These are phyloP conservation scores for Gastrolobium bilobum DNA, from an alignment of 306 rosid genomes.

Conservation along the genomic window DNA sequence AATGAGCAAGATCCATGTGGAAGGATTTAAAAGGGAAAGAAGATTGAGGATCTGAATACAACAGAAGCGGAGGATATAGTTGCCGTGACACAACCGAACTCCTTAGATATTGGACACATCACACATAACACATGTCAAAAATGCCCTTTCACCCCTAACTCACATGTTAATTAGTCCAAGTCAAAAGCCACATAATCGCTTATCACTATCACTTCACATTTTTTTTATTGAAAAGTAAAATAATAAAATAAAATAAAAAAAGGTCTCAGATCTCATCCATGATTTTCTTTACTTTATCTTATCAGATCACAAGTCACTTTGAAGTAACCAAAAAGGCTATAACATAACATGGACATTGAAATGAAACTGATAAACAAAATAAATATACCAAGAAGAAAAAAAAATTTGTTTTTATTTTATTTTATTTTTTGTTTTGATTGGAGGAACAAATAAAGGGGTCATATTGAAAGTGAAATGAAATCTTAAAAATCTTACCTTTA, in stretches of 20 bases:
- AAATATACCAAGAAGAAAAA: too few species aligned
- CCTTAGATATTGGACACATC: not conserved
- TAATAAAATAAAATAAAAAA: not conserved
- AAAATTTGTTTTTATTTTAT: too few species aligned
- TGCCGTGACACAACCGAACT: conserved; percentile 47
- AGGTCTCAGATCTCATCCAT: not conserved
- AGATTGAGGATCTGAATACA: conserved; percentile 1
- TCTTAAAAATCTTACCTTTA: conserved; percentile 58
- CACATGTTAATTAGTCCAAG: not conserved
- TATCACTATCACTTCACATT: conserved; percentile 21
- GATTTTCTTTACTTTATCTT: not conserved
- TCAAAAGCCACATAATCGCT: conserved; percentile 16
- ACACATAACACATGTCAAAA: not conserved
- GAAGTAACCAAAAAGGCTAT: not conserved
- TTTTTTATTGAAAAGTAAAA: not conserved
- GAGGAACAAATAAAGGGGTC: not conserved
- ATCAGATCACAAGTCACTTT: conserved; percentile 1
- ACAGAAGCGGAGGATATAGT: not conserved
- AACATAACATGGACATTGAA: not conserved
- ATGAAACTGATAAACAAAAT: not conserved
- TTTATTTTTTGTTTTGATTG: too few species aligned
- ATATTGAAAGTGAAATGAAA: not conserved
- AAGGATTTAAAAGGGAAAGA: conserved; percentile 9
- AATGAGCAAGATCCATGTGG: conserved; percentile 47
- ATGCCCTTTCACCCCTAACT: not conserved